Conservation (phyloP, 257 asterid species). For the Solanum habrochaites region DNA sequence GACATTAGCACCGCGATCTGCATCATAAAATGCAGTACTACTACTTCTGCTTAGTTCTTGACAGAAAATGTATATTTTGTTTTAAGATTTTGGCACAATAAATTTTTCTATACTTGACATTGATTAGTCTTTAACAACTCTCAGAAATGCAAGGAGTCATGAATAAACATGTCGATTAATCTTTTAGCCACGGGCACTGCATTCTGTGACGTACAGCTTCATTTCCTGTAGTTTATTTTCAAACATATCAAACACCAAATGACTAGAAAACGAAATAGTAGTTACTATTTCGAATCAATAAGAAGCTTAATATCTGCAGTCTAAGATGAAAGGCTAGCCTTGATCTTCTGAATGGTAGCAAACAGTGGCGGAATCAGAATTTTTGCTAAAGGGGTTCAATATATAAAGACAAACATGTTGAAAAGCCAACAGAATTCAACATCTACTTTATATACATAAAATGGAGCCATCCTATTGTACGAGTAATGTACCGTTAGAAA, state of each 20-base stretch:
- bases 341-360: neutral
- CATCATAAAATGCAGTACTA: conserved; percentile 5
- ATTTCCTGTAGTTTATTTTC: neutral
- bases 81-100: neutral
- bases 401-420: neutral
- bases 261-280: neutral
- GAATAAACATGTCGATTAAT: neutral
- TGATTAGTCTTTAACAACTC: neutral
- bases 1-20: neutral
- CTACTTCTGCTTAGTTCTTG: neutral
- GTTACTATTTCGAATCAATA: neutral
- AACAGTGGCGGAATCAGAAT: neutral
- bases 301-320: neutral
- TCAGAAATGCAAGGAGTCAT: neutral
- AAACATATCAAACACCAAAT: neutral
- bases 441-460: neutral
- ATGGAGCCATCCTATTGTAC: neutral
- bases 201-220: neutral
- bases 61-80: conserved; percentile 6
- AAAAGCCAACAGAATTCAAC: neutral
- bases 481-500: neutral
- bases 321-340: neutral
- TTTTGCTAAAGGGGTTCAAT: neutral
- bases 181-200: neutral
- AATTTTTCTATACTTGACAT: neutral